phyloP scores from a whole-genome alignment of 2,329 filamentous ascomycete genomes.

The Trichoderma breve region DNA sequence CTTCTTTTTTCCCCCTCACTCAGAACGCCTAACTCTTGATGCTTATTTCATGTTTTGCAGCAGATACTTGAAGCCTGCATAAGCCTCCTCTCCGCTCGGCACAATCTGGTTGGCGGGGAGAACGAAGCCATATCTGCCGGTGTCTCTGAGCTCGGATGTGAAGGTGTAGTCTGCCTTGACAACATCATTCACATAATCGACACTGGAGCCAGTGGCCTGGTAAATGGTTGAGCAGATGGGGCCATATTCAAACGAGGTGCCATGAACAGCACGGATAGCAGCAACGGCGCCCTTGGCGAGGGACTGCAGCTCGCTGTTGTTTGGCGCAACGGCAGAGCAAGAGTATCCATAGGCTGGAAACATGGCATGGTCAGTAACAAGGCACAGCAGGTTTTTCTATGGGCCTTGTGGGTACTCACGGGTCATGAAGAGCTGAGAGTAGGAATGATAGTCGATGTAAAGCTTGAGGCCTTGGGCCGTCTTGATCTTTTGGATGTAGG shows the following conservation, averaged over 20 bases:
- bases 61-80: slow-evolving; percentile 59
- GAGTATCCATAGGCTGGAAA: slow-evolving; percentile 58
- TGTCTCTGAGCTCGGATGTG: slow-evolving; percentile 40
- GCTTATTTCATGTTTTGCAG: slow-evolving; percentile 39
- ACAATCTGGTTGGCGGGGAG: slow-evolving; percentile 44
- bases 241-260: slow-evolving; percentile 42
- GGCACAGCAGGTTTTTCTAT: not conserved
- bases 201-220: slow-evolving; percentile 47
- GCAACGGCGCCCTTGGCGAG: slow-evolving; percentile 49
- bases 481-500: slow-evolving; percentile 35
- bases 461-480: slow-evolving; percentile 51
- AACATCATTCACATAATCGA: slow-evolving; percentile 47
- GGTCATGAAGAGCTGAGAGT: slow-evolving; percentile 59
- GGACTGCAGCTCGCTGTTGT: slow-evolving; percentile 47
- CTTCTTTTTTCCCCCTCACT: not conserved
- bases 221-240: slow-evolving; percentile 63
- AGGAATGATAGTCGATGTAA: slow-evolving; percentile 65
- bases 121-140: slow-evolving; percentile 42
- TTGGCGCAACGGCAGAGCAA: slow-evolving; percentile 46
- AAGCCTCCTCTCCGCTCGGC: slow-evolving; percentile 44
- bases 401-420: slow-evolving; percentile 53
- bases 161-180: slow-evolving; percentile 42
- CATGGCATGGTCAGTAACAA: slow-evolving; percentile 39
- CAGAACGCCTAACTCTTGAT: no score
- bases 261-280: slow-evolving; percentile 48